Base-by-base conservation (phyloP, 2,329 filamentous ascomycete species). In the Dactylellina haptotyla region DNA sequence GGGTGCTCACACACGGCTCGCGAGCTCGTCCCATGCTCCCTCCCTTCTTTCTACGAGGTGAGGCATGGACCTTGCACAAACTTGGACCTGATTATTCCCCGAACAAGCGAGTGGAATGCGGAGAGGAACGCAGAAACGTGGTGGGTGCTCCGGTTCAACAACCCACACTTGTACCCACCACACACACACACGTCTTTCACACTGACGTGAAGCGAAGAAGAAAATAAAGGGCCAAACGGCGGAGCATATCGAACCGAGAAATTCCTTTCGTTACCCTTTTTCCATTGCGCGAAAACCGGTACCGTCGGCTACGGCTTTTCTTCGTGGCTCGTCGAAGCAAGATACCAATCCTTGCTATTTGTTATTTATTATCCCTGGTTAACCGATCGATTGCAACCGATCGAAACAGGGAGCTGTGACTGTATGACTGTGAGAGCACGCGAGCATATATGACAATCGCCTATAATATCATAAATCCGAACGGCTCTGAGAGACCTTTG, bases 91-190 rank as follows among this genome's bases (percentile, higher is more conserved):
- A 58, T 65, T 72, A 65, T 65, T 72, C 61, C 69, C 58, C 53
- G 48, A 73, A 66, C 69, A 65, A 66, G 69, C 69, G 61, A 72
- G 26, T 59, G 67, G 58, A 65, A 72, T 65, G 67, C 67, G 58
- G 67, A 63, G 61, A 65, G 67, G 67, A 72, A 65, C 67, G 59
- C 59, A 65, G 51, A 70, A 59, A 46, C 39, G 45, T 56, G 41
- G 37, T 56, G 39, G 25, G 56, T 45, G 23, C 46, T 45, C 8
- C 41, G 23, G 14, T 16, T n/a, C 37, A 12, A 41, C 37, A n/a
- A n/a, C n/a, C n/a, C n/a, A n/a, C n/a, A n/a, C n/a, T n/a, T n/a
- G n/a, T n/a, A n/a, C n/a, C 12, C 37, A 12, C 18, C 37, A 16
- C 14, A 12, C 9, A 4, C 37, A 45, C 54, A 39, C 28, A 25